Evolutionary conservation across 2,329 filamentous ascomycete species (phyloP), one percentile per base, ranked within the genome.

Genomic region (Colletotrichum ledebouriae): DNA sequence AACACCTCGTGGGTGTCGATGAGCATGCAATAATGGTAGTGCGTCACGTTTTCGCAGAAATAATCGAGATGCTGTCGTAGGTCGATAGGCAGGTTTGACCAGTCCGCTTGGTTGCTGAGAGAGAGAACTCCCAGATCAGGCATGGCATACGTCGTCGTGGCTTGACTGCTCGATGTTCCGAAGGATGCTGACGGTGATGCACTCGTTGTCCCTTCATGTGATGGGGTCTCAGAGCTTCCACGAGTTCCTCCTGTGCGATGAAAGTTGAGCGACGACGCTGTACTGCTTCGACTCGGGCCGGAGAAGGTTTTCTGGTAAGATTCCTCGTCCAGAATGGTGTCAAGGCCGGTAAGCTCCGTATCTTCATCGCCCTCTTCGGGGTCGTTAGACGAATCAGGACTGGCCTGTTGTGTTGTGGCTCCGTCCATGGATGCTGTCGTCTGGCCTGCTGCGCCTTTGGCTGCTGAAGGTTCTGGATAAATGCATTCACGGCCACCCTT

Each of bases 401-500:
- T 88, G 29, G 79, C 76, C 59, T 81, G 80, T 69, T 82, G 81
- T 52, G 76, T 70, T 37, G 73, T 39, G 64, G 73, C 52, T 55
- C 71, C 44, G n/a, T 86, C 82, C 71, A 81, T 84, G 22, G 77
- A 73, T 72, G 78, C 76, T 46, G 79, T 71, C 39, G 75, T 70
- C 55, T 77, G 72, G 50, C 74, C 72, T 33, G 70, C 63, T 56
- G 78, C 73, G 25, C 80, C 77, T 71, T 84, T 86, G 44, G 81
- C 73, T 10, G 81, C 77, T 53, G 88, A 82, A 34, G 90, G 84
- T 55, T 95, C 93, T 3, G 96, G 95, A 77, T 98, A 99, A 67
- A 92, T 85, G 78, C 96, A 99, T 72, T 97, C 93, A 80, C 96
- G 88, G 73, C 90, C 92, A 57, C 95, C 96, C 80, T 98, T 99